phyloP scores from a whole-genome alignment of 2,329 filamentous ascomycete genomes.

The Xylaria sp. region DNA sequence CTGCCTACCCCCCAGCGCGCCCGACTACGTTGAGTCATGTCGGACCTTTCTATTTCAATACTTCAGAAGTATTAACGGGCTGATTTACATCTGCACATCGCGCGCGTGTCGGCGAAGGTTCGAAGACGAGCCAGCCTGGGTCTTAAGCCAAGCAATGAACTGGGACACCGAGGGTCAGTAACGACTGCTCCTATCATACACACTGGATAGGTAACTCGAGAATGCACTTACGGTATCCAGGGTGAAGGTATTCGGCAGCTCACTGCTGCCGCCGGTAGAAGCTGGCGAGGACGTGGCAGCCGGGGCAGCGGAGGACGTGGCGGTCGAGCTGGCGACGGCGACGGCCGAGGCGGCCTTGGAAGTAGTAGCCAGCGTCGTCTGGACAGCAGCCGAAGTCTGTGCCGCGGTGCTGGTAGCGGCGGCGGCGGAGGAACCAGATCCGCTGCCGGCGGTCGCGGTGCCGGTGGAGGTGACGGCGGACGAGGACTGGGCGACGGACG shows the following conservation, averaged over 20 bases:
- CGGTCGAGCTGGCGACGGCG: not conserved
- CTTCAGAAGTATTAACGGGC: not conserved
- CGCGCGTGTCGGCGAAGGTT: not conserved
- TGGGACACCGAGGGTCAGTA: no score
- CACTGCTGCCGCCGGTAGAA: not conserved
- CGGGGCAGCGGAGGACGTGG: not conserved
- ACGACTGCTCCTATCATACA: no score
- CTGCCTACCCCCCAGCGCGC: no score
- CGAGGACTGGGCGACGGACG: slow-evolving; percentile 31
- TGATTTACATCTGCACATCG: not conserved
- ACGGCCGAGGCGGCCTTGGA: not conserved
- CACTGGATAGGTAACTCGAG: no score
- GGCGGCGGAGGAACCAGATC: slow-evolving; percentile 5
- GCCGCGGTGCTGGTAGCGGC: slow-evolving; percentile 5
- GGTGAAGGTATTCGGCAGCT: not conserved
- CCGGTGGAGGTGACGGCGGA: slow-evolving; percentile 28
- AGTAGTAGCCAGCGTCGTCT: not conserved
- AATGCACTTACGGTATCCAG: no score
- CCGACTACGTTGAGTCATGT: not conserved
- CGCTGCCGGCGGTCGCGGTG: slow-evolving; percentile 23
- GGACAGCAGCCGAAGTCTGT: not conserved
- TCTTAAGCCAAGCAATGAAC: not conserved
- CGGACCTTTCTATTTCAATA: not conserved
- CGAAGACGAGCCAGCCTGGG: not conserved
- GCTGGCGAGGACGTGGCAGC: not conserved